These are phyloP conservation scores for Ustilago vetiveriae DNA, from an alignment of 1,284 basidiomycete genomes.

Conservation along the genomic window DNA sequence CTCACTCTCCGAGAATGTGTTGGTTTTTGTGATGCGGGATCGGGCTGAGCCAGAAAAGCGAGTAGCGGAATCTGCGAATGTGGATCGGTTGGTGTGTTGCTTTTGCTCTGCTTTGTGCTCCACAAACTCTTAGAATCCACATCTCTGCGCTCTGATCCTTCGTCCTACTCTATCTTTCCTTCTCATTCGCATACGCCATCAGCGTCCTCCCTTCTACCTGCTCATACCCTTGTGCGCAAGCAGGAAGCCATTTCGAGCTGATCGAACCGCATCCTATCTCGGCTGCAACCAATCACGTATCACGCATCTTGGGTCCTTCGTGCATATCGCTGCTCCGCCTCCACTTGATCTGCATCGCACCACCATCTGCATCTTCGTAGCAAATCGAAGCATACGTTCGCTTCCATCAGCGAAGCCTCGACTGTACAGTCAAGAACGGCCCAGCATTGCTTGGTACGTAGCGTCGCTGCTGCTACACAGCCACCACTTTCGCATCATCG, in stretches of 20 bases:
- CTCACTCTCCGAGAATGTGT: slow-evolving; percentile 4
- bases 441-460: too few species aligned
- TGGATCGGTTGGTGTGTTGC: not conserved
- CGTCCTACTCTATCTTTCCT: not conserved
- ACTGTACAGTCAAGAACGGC: too few species aligned
- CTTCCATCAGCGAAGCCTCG: too few species aligned
- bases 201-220: too few species aligned
- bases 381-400: not conserved
- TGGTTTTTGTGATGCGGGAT: slow-evolving; percentile 1
- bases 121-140: not conserved
- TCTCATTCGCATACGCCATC: not conserved
- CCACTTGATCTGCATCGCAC: slow-evolving; percentile 1
- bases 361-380: not conserved
- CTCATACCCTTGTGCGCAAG: too few species aligned
- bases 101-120: not conserved
- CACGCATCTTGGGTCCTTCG: too few species aligned
- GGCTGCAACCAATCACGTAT: too few species aligned
- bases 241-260: too few species aligned
- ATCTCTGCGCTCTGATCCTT: not conserved
- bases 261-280: not conserved
- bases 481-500: not conserved
- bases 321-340: slow-evolving; percentile 1
- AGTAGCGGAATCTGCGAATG: too few species aligned
- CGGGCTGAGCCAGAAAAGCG: slow-evolving; percentile 4
- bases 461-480: too few species aligned